Conservation (phyloP, 805 yeast genomes). For the Barnettozyma botsteinii region DNA sequence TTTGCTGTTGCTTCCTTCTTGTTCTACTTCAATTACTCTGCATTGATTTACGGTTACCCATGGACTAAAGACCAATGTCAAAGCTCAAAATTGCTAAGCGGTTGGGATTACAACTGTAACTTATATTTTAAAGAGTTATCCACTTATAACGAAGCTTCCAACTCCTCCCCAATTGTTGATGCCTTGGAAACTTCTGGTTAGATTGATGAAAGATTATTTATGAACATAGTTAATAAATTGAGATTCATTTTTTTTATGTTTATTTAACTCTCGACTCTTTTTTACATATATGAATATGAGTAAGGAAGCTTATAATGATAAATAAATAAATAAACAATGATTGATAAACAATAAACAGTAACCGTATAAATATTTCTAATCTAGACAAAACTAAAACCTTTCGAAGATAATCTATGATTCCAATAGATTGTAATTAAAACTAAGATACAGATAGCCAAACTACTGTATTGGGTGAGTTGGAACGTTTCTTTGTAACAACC, state of each 20-base stretch:
- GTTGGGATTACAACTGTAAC: constrained; percentile 90
- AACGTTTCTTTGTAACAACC: constrained; percentile 44
- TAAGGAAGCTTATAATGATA: too few relatives aligned
- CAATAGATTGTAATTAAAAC: constrained; percentile 9
- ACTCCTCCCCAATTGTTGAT: too few relatives aligned
- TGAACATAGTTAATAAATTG: too few relatives aligned
- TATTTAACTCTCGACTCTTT: too few relatives aligned
- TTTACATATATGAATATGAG: too few relatives aligned
- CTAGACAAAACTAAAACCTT: neutral
- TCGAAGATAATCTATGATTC: constrained; percentile 7
- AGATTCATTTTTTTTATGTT: too few relatives aligned
- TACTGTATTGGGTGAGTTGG: constrained; percentile 22
- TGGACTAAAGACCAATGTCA: constrained; percentile 75
- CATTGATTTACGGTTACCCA: constrained; percentile 69
- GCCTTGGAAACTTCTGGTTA: too few relatives aligned
- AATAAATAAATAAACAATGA: too few relatives aligned
- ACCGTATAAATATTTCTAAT: neutral
- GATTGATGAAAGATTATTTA: too few relatives aligned
- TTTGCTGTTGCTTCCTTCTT: constrained; percentile 46
- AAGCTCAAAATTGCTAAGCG: constrained; percentile 47
- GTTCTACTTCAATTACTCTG: constrained; percentile 57
- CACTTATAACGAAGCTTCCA: too few relatives aligned
- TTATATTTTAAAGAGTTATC: constrained; percentile 27
- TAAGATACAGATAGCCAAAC: constrained; percentile 19
- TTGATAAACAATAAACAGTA: too few relatives aligned